Evolutionary conservation across 2,329 filamentous ascomycete genomes (phyloP).

Genomic region (Hymenoscyphus scutula): DNA sequence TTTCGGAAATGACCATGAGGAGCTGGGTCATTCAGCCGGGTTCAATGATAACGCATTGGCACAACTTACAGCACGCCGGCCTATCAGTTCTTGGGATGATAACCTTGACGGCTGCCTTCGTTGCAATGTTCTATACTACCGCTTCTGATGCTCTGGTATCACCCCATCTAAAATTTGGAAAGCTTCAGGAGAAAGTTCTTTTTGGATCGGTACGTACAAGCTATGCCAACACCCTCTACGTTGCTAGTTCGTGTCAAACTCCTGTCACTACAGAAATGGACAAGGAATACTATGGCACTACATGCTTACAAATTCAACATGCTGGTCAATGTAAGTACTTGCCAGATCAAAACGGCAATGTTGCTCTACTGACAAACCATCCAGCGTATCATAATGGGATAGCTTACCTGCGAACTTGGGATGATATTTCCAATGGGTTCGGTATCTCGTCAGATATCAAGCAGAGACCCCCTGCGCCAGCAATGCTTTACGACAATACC

Average conservation of each 20-base stretch:
- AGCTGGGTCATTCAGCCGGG: slow-evolving; percentile 73
- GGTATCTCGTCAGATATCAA: slow-evolving; percentile 24
- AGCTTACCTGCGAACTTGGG: slow-evolving; percentile 58
- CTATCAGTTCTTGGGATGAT: slow-evolving; percentile 62
- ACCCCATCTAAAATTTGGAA: slow-evolving; percentile 64
- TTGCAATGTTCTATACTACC: slow-evolving; percentile 71
- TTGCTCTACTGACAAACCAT: no score
- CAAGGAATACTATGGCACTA: slow-evolving; percentile 41
- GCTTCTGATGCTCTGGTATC: slow-evolving; percentile 73
- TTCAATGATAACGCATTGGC: slow-evolving; percentile 67
- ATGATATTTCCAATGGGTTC: slow-evolving; percentile 44
- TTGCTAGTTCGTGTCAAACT: slow-evolving; percentile 57
- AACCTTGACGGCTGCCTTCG: slow-evolving; percentile 61
- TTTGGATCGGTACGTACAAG: slow-evolving; percentile 56
- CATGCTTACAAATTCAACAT: slow-evolving; percentile 68
- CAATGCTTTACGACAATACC: slow-evolving; percentile 68
- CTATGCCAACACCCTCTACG: slow-evolving; percentile 62
- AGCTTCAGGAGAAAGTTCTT: slow-evolving; percentile 49
- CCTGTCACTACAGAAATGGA: slow-evolving; percentile 52
- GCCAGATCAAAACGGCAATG: no score
- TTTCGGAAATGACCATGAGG: slow-evolving; percentile 76
- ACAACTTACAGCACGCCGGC: slow-evolving; percentile 62
- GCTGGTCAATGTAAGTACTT: slow-evolving; percentile 54
- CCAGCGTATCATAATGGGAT: slow-evolving; percentile 66
- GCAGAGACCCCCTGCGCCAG: slow-evolving; percentile 57